Percentiles rank a stretch among this genome's conserved stretches.
Conservation (phyloP, 192 early-diverging fungal genomes). For the Thamnidium elegans region DNA sequence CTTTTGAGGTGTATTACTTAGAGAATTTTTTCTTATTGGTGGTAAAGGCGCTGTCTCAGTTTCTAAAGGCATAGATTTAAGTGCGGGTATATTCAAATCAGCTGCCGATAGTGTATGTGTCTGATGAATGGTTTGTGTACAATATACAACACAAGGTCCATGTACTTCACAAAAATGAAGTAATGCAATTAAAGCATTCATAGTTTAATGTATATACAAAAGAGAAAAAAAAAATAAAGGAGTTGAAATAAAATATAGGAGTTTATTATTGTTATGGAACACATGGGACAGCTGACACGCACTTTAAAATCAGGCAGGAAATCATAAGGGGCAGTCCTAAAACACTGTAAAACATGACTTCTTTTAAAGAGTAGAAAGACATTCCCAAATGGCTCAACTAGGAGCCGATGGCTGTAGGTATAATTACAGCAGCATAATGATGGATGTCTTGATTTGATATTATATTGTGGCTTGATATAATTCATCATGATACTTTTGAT, state of each 20-base stretch:
- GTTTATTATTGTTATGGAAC: no score
- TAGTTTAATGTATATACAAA: conserved; percentile 4
- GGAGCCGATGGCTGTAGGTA: no score
- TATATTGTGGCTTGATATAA: no score
- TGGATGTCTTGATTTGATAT: no score
- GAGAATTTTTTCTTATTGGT: conserved; percentile 3
- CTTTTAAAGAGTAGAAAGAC: no score
- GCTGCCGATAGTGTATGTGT: not conserved
- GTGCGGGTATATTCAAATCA: not conserved
- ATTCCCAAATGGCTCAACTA: no score
- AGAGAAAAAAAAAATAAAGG: conserved; percentile 6
- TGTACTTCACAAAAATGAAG: conserved; percentile 46
- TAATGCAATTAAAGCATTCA: conserved; percentile 46
- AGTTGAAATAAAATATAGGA: not conserved
- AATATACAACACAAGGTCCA: conserved; percentile 43
- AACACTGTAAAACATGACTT: no score
- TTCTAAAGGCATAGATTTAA: not conserved
- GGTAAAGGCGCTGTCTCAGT: not conserved
- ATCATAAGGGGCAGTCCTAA: no score
- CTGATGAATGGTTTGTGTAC: conserved; percentile 42
- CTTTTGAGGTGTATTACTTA: not conserved
- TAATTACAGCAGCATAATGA: no score
- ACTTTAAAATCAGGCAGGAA: no score
- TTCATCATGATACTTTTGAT: no score
- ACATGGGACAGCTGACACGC: no score